Evolutionary conservation across 2,329 filamentous ascomycete genomes (phyloP), one percentile per base, ranked within the genome.

Genomic region (Scorias spongiosa): DNA sequence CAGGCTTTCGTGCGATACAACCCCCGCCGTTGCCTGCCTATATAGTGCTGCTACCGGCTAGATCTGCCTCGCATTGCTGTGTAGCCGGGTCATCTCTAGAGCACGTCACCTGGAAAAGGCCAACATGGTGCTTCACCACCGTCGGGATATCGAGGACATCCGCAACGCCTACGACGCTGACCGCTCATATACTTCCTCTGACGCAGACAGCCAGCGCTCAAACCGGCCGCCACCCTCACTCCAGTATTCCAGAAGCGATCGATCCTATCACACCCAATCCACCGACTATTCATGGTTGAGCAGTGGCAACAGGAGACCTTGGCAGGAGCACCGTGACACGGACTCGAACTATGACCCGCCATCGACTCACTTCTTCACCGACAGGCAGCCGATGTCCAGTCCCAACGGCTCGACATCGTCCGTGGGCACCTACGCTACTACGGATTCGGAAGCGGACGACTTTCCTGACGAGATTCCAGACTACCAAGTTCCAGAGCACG

Each of bases 391-490:
- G 11, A 43, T 44, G 30, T 48, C 51, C 45, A 70, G 68, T 51
- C 32, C 32, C 11, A 36, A 36, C 12, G 32, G 32, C 15, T 63
- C 71, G 2, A 69, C 73, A 39, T 70, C 75, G 20, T 91, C 86
- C 0, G 71, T 78, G 51, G 81, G 85, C 48, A 93, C 87, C 1
- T 93, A 88, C 61, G 77, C 79, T 54, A 94, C 87, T 5, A 83
- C 79, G 2, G 66, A 36, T 12, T 36, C 75, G 29, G 67, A 74
- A 29, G 84, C 80, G 2, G 69, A 75, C 38, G 70, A 77, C 38
- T 76, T 79, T 14, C 63, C 63, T 9, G 64, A 71, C 41, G 64
- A 66, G 14, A 51, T 63, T 12, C 64, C 71, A 17, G 68, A 63
- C 42, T 76, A 74, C 51, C 67, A 75, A 39, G 66, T 82, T 42